These are phyloP conservation scores for Cytospora schulzeri DNA, from an alignment of 2,329 filamentous ascomycete species.

Conservation along the genomic window DNA sequence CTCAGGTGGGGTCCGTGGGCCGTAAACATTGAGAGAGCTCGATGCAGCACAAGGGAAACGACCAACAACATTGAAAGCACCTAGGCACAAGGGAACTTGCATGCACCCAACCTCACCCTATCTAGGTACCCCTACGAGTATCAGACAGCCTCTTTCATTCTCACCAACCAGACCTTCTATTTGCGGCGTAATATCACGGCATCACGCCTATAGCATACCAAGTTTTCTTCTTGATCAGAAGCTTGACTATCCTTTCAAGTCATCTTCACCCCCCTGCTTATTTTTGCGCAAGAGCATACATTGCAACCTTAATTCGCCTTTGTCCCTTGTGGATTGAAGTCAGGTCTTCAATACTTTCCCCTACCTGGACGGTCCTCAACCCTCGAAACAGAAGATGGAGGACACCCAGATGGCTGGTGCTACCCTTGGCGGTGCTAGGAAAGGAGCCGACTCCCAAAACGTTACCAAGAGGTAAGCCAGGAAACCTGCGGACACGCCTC, in stretches of 20 bases:
- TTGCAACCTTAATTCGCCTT: background rate
- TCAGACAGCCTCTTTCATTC: constrained; percentile 1
- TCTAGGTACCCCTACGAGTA: background rate
- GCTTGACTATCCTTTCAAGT: constrained; percentile 13
- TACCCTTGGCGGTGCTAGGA: constrained; percentile 63
- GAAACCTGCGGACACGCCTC: background rate
- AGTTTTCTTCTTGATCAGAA: constrained; percentile 5
- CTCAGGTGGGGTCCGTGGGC: constrained; percentile 23
- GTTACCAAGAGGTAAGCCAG: constrained; percentile 72
- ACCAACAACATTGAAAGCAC: background rate
- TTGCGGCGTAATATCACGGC: constrained; percentile 7
- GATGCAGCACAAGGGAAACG: background rate
- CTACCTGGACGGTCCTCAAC: background rate
- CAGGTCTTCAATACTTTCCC: background rate
- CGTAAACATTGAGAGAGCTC: constrained; percentile 27
- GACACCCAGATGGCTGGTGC: constrained; percentile 60
- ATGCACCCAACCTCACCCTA: background rate
- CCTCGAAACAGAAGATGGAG: constrained; percentile 44
- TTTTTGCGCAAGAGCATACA: constrained; percentile 2
- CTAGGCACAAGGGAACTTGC: background rate
- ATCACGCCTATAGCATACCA: background rate
- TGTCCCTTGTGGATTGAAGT: background rate
- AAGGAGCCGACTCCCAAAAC: constrained; percentile 67
- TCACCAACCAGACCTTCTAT: background rate
- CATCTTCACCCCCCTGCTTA: constrained; percentile 4